phyloP scores from a whole-genome alignment of 306 rosid genomes.

The Quercus variabilis region DNA sequence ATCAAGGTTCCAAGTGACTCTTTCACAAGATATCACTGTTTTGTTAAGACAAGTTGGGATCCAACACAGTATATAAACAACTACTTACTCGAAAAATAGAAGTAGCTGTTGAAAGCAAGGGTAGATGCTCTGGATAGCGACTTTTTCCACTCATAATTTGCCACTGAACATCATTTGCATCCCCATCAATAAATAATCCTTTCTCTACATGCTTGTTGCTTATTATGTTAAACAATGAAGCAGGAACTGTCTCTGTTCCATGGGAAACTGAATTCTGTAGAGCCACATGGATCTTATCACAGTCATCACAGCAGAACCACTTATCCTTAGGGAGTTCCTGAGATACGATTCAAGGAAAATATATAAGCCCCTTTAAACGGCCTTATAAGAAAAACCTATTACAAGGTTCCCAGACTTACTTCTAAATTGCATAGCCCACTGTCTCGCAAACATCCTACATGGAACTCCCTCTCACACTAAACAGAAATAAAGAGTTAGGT shows the following conservation, averaged over 20 bases:
- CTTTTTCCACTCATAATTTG: conserved; percentile 91
- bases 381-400: conserved; percentile 12
- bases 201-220: conserved; percentile 66
- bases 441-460: conserved; percentile 88
- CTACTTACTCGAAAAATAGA: conserved; percentile 93
- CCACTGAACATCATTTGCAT: conserved; percentile 68
- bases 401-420: conserved; percentile 43
- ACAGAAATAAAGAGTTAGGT: conserved; percentile 24
- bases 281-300: conserved; percentile 68
- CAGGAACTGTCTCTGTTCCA: conserved; percentile 67
- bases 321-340: conserved; percentile 98
- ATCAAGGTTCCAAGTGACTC: background rate
- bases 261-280: conserved; percentile 60
- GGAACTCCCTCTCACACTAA: conserved; percentile 98
- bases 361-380: conserved; percentile 23
- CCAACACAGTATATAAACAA: conserved; percentile 3
- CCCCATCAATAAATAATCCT: conserved; percentile 58
- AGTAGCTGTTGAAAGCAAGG: conserved; percentile 87
- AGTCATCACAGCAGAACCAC: conserved; percentile 96
- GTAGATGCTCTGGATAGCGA: conserved; percentile 87
- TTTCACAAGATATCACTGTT: conserved; percentile 1
- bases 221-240: conserved; percentile 49
- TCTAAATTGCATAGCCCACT: conserved; percentile 77
- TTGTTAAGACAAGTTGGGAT: background rate
- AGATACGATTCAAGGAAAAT: conserved; percentile 5